Evolutionary conservation across 768 basidiomycete genomes (phyloP), one percentile per base, ranked within the genome.

Genomic region (Trichaptum fuscoviolaceum): DNA sequence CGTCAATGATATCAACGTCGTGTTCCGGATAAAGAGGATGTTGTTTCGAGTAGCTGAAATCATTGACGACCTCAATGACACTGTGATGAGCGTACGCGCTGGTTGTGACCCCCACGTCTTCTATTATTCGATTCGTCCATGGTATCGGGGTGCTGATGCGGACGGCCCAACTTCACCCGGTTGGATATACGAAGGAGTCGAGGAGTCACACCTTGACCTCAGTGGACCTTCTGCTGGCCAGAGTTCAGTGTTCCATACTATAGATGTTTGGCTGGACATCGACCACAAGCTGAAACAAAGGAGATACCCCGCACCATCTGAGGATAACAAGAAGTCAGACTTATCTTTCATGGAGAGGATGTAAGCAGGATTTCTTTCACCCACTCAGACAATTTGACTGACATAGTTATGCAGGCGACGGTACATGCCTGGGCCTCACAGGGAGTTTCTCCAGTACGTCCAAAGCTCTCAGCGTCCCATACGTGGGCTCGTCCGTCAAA

Each of bases 141-240:
- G 96, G 96, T 96, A 85, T 78, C 88, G 89, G 64, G 96, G 96
- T 17, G 92, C 91, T 69, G 85, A 87, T 67, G 83, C 83, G 59
- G 84, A 82, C 68, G 85, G 84, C 0, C 77, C 84, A 8, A 75
- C 76, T 8, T 77, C 77, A 27, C 80, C 82, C 9, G 79, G 79
- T 23, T 93, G 92, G 92, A 78, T 88, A 57, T 98, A 91, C 75
- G 89, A 95, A 72, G 94, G 92, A 0, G 86, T 92, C 8, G 81
- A 82, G 6, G 78, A 84, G 35, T 81, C 79, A 27, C 80, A 84
- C 30, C 84, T 92, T 57, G 87, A 90, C 68, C 83, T 88, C 64
- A 90, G 87, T 66, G 96, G 96, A 0, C 96, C 96, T 25, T 95
- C 92, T 10, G 96, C 95, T 1, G 96, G 96, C 1, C 96, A 99